These are phyloP conservation scores for Spathaspora sp. DNA, from an alignment of 1,139 yeast species.

Conservation along the genomic window DNA sequence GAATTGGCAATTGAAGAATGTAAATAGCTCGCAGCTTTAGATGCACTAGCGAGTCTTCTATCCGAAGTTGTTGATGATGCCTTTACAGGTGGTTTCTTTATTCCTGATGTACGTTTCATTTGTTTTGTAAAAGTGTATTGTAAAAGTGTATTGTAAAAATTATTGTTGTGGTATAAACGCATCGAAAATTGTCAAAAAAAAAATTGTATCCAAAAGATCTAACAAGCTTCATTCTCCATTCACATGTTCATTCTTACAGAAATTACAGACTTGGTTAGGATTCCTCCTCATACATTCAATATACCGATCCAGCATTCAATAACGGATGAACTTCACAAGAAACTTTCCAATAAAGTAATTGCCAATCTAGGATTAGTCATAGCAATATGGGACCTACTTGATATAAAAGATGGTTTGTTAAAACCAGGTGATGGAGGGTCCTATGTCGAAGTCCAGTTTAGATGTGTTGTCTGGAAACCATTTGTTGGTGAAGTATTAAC, in stretches of 20 bases:
- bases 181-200: constrained; percentile 2
- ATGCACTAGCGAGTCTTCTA: constrained; percentile 50
- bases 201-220: not conserved
- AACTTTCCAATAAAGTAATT: constrained; percentile 81
- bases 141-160: not conserved
- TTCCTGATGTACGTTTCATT: constrained; percentile 11
- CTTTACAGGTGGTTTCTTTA: constrained; percentile 13
- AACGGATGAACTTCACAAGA: constrained; percentile 76
- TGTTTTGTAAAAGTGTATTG: no score
- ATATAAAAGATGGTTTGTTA: constrained; percentile 81
- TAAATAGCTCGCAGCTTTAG: constrained; percentile 43
- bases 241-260: constrained; percentile 84
- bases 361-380: constrained; percentile 82
- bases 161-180: not conserved
- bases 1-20: constrained; percentile 18
- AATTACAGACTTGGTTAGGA: constrained; percentile 77
- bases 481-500: constrained; percentile 91
- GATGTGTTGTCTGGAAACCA: constrained; percentile 86
- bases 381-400: constrained; percentile 78
- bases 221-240: not conserved
- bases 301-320: constrained; percentile 70
- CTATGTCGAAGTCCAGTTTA: constrained; percentile 69
- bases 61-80: constrained; percentile 39
- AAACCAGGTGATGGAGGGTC: constrained; percentile 97
- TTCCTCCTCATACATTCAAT: constrained; percentile 84